Percentiles rank a stretch among this genome's conserved stretches.
These are phyloP conservation scores for Termitomyces sp. DNA, from an alignment of 768 basidiomycete genomes.

Conservation along the genomic window DNA sequence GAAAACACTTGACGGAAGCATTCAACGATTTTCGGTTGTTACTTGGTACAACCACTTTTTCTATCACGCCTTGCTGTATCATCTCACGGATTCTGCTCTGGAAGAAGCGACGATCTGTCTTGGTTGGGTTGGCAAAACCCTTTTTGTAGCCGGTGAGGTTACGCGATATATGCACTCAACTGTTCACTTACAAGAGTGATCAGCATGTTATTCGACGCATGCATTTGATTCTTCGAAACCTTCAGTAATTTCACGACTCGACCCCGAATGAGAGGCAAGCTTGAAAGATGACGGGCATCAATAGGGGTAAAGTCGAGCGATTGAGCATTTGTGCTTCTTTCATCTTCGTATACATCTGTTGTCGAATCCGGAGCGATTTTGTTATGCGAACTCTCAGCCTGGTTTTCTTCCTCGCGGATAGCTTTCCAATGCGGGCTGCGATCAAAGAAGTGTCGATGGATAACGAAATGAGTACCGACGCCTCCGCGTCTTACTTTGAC, in stretches of 20 bases:
- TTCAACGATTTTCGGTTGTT: slow-evolving; percentile 42
- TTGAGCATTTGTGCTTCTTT: slow-evolving; percentile 24
- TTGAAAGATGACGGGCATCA: slow-evolving; percentile 73
- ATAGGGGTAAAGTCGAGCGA: slow-evolving; percentile 63
- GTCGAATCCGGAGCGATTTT: slow-evolving; percentile 2
- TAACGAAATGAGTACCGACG: slow-evolving; percentile 68
- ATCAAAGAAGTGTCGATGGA: slow-evolving; percentile 84
- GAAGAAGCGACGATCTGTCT: slow-evolving; percentile 80
- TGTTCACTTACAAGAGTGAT: slow-evolving; percentile 55
- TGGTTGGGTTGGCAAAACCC: slow-evolving; percentile 74
- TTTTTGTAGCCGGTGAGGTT: slow-evolving; percentile 20
- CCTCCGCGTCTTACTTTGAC: slow-evolving; percentile 77
- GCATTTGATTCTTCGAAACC: slow-evolving; percentile 62
- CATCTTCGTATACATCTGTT: slow-evolving; percentile 25
- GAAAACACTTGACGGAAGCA: slow-evolving; percentile 58
- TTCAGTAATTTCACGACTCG: slow-evolving; percentile 71
- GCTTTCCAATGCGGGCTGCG: slow-evolving; percentile 70
- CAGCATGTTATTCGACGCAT: slow-evolving; percentile 73
- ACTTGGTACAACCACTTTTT: slow-evolving; percentile 67
- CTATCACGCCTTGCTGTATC: slow-evolving; percentile 66
- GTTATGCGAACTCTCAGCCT: slow-evolving; percentile 32
- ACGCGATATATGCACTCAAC: neutral
- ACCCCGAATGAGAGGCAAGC: slow-evolving; percentile 62
- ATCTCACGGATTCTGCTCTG: slow-evolving; percentile 69
- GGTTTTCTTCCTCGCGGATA: slow-evolving; percentile 64